Base-by-base conservation (phyloP, 1,284 basidiomycete genomes). In the Malassezia japonica region DNA sequence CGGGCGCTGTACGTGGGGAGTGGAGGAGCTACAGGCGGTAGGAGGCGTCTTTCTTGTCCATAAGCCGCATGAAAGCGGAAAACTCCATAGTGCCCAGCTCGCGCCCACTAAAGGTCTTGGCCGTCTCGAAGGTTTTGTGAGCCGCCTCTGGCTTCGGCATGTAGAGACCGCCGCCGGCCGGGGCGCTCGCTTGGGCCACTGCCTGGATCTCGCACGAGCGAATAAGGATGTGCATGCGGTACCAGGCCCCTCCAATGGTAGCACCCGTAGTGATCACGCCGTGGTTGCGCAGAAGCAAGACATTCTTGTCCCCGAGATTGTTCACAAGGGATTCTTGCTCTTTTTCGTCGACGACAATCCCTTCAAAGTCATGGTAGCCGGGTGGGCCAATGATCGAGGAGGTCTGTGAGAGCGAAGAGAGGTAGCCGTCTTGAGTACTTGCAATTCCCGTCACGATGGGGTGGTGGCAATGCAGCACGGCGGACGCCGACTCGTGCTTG, bases 281-380 rank as follows among this genome's bases (percentile, higher is more conserved):
- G 27, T 44, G 42, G 16, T 44, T 44, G 27, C 42, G 42, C n/a
- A 44, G 16, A 16, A 44, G 31, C 9, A 44, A 24, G 2, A 44
- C 31, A 15, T 44, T 34, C 12, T 18, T 7, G 29, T 44, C 42
- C 1, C 42, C 42, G 6, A 44, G 31, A 13, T 44, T 33, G 2
- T 32, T 6, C 8, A 44, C 42, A 10, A 44, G 4, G 2, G 4
- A 8, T 1, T 13, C 20, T 31, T 44, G 20, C 27, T 44, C 42
- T 10, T 21, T 16, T 18, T 44, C 42, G 18, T 44, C 18, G 2
- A 44, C 42, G 6, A 44, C 42, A 23, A 44, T 44, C 9, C 42
- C 42, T 10, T 34, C 29, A 27, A 44, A 44, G 16, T 44, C 31
- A 18, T 44, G 42, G 18, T 44, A 44, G 21, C 29, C 31, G 16